These are phyloP conservation scores for grape (Vitis vinifera) DNA, from an alignment of 164 flowering plant species.

Conservation along the genomic window ASM3070453v1 NC_081814.1:2824501-2825000, in stretches of 20 bases:
- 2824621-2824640: conserved; percentile 32
- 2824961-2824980: too few species aligned
- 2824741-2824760: conserved; percentile 30
- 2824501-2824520: conserved; percentile 19
- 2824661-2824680: conserved; percentile 6
- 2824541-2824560: background rate
- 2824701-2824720: conserved; percentile 13
- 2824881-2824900: conserved; percentile 17
- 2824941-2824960: background rate
- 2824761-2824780: conserved; percentile 42
- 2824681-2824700: background rate
- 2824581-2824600: conserved; percentile 42
- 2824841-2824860: background rate
- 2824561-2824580: conserved; percentile 1
- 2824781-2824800: conserved; percentile 33
- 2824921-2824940: conserved; percentile 8
- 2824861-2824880: conserved; percentile 33
- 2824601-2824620: conserved; percentile 32
- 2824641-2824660: conserved; percentile 22
- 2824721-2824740: conserved; percentile 26
- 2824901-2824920: conserved; percentile 28
- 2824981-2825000: too few species aligned
- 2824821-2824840: conserved; percentile 13
- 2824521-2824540: background rate
- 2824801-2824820: conserved; percentile 29